Evolutionary conservation across 2,329 filamentous ascomycete genomes (phyloP), one percentile per base, ranked within the genome.

Genomic region (Trichoderma guizhouense): DNA sequence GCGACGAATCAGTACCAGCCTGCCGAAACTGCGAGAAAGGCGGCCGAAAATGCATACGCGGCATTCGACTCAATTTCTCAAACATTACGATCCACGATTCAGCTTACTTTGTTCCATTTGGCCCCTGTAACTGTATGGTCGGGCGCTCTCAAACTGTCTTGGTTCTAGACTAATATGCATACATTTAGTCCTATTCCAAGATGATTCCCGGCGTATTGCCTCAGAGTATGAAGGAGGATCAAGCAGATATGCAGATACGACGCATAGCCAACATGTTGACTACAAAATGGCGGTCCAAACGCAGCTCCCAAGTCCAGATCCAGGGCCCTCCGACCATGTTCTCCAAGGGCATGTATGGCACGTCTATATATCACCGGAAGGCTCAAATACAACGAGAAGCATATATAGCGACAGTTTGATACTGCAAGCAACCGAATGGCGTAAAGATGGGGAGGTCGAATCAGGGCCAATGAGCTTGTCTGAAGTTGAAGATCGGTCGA

Each of bases 191-290:
- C 86, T 89, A 67, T 98, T 98, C 76, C 87, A 92, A 77, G 95
- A 98, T 79, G 94, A 98, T 79, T 98, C 95, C 26, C 88, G 94
- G 34, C 87, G 92, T 61, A 97, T 98, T 80, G 95, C 95, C 7
- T 95, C 93, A 1, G 94, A 97, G 79, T 98, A 98, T 80, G 86
- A 89, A 68, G 94, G 93, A 5, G 95, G 95, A 0, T 83, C 91
- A 28, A 88, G 89, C 74, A 90, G 89, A 74, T 98, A 98, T 81
- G 86, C 90, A 28, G 85, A 69, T 3, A 15, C n/a, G 3, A 32
- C 61, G 14, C 60, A 53, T 9, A 55, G 15, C 18, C 36, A 32
- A 32, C 14, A 12, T 9, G 6, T 18, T 8, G 6, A 8, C 4
- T 32, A 21, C n/a, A n/a, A 24, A 14, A 21, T 15, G 5, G 14